Evolutionary conservation across 176 grass and related monocot species (phyloP).

Genomic region (Secale cereale): DNA sequence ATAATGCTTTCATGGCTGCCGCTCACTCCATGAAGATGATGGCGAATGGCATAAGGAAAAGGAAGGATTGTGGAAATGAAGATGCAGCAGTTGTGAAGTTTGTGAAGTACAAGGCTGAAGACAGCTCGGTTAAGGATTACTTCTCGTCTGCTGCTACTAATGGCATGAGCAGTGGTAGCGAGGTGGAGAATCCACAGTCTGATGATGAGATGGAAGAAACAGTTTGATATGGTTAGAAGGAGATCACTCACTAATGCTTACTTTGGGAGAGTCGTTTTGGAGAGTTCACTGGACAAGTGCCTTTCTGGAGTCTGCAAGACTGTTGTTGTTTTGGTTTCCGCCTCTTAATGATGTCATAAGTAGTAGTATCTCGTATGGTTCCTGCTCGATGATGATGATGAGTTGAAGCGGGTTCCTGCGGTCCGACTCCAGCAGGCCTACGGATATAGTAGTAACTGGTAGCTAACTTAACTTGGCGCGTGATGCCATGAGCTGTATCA

Average conservation of each 20-base stretch:
- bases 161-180: slow-evolving; percentile 69
- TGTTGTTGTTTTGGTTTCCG: slow-evolving; percentile 31
- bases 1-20: slow-evolving; percentile 74
- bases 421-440: slow-evolving; percentile 30
- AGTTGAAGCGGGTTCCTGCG: background rate
- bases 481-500: slow-evolving; percentile 26
- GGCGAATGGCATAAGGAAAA: slow-evolving; percentile 61
- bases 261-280: slow-evolving; percentile 16
- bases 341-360: slow-evolving; percentile 38
- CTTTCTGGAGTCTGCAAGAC: slow-evolving; percentile 31
- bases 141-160: slow-evolving; percentile 20
- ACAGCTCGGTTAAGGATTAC: slow-evolving; percentile 47
- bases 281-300: slow-evolving; percentile 28
- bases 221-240: slow-evolving; percentile 34
- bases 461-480: slow-evolving; percentile 36
- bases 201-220: slow-evolving; percentile 89
- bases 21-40: slow-evolving; percentile 71
- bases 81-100: slow-evolving; percentile 45
- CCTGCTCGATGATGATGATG: slow-evolving; percentile 4
- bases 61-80: slow-evolving; percentile 60
- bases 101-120: slow-evolving; percentile 63
- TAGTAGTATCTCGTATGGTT: slow-evolving; percentile 29
- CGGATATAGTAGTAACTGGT: slow-evolving; percentile 47
- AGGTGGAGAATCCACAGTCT: slow-evolving; percentile 78
- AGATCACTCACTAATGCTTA: slow-evolving; percentile 42